Percentiles rank a stretch among this genome's conserved stretches.
Evolutionary conservation across 2,329 filamentous ascomycete genomes (phyloP).

Genomic region (Fusarium sp.): DNA sequence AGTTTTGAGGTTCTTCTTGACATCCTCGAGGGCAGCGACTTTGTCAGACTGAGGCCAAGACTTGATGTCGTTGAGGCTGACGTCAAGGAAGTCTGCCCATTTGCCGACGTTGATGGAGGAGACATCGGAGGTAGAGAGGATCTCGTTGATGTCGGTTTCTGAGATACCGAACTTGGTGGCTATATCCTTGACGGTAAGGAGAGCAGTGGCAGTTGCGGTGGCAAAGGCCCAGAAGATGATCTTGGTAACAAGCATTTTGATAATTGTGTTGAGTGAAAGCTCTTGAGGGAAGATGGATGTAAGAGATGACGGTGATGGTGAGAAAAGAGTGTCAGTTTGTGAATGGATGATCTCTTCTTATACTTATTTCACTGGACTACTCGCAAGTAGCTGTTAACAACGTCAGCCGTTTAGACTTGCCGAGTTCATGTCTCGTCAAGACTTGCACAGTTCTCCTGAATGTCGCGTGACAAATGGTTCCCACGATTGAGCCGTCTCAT

Average conservation of each 20-base stretch:
- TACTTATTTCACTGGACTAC: background rate
- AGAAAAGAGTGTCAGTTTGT: rapidly evolving
- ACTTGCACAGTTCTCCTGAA: too few species aligned
- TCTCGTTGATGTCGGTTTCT: background rate
- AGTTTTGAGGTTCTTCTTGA: background rate
- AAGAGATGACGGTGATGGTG: background rate
- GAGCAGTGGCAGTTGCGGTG: background rate
- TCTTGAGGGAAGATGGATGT: background rate
- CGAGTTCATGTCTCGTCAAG: background rate
- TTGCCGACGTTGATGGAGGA: background rate
- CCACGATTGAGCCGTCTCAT: background rate
- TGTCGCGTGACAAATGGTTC: background rate
- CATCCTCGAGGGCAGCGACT: background rate
- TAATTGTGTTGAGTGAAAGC: background rate
- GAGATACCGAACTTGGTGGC: background rate
- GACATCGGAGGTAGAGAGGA: background rate
- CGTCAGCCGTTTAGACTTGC: too few species aligned
- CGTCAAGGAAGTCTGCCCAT: background rate
- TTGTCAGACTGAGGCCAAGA: background rate
- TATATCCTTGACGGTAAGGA: background rate
- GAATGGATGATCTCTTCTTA: background rate
- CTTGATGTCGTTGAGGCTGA: background rate
- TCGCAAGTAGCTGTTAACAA: too few species aligned
- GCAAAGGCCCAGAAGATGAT: background rate
- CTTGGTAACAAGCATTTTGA: conserved; percentile 1